A percentile compares a stretch with the other conserved stretches of the same genome.
Conservation (phyloP, 306 rosid species). For the Rosa rugosa region DNA sequence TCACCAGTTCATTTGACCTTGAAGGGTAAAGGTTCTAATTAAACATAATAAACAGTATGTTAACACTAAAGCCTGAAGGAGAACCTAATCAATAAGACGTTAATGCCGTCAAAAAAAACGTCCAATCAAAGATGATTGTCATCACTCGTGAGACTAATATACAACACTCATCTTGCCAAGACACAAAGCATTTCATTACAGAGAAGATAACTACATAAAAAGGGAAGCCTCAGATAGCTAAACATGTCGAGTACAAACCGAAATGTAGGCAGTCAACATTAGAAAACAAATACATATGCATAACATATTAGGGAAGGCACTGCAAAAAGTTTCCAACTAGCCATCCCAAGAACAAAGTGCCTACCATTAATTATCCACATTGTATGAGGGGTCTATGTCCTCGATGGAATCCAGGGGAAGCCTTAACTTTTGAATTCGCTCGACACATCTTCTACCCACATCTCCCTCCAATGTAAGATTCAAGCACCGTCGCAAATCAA, state of each 20-base stretch:
- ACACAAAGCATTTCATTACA: not conserved
- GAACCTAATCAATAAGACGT: no score
- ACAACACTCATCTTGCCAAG: no score
- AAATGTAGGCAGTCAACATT: no score
- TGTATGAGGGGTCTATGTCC: conserved; percentile 26
- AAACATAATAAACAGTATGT: no score
- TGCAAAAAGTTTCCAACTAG: not conserved
- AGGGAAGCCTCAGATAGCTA: not conserved
- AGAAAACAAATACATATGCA: not conserved
- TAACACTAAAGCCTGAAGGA: no score
- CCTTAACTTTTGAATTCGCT: conserved; percentile 38
- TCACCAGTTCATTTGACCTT: no score
- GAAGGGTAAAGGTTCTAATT: no score
- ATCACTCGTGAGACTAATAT: not conserved
- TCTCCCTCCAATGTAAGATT: conserved; percentile 33
- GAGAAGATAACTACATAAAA: not conserved
- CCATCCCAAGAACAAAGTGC: not conserved
- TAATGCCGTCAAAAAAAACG: not conserved
- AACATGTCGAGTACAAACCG: not conserved
- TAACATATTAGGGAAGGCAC: not conserved
- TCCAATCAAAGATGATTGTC: not conserved
- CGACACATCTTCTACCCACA: conserved; percentile 36
- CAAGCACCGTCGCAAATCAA: conserved; percentile 49
- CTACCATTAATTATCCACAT: not conserved
- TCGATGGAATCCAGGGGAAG: conserved; percentile 33